Conservation (phyloP, 306 rosid species). For the Cicer judaicum region DNA sequence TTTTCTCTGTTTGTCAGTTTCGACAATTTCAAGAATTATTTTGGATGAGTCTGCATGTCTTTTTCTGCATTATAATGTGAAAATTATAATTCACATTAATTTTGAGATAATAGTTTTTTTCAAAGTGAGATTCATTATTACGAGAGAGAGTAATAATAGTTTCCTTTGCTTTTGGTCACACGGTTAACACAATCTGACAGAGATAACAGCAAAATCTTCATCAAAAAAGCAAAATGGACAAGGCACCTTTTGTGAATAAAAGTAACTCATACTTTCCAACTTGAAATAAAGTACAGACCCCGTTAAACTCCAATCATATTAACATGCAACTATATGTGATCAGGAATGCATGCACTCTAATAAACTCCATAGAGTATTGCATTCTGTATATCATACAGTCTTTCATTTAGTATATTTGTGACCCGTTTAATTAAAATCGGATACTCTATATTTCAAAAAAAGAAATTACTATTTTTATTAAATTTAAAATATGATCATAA, state of each 20-base stretch:
- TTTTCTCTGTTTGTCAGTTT: constrained; percentile 31
- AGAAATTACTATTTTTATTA: no score
- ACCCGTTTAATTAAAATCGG: no score
- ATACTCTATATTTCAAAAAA: no score
- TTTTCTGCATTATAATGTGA: neutral
- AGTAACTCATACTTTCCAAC: constrained; percentile 40
- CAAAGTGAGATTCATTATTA: no score
- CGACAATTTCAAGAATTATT: neutral
- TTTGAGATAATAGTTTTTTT: no score
- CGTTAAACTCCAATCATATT: constrained; percentile 50
- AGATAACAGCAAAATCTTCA: constrained; percentile 23
- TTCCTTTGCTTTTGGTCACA: constrained; percentile 7
- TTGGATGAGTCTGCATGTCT: constrained; percentile 35
- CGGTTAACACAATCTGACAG: constrained; percentile 4
- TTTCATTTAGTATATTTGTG: no score
- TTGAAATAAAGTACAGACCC: constrained; percentile 33
- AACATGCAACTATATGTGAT: constrained; percentile 41
- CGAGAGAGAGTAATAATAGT: neutral
- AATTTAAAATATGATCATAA: no score
- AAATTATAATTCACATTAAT: no score
- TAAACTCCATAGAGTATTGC: no score
- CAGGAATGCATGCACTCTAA: no score
- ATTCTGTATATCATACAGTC: no score
- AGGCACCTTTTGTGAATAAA: constrained; percentile 50
- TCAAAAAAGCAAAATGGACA: neutral